Base-by-base conservation (phyloP, 345 rosid genomes). In the Garcia nutans region DNA sequence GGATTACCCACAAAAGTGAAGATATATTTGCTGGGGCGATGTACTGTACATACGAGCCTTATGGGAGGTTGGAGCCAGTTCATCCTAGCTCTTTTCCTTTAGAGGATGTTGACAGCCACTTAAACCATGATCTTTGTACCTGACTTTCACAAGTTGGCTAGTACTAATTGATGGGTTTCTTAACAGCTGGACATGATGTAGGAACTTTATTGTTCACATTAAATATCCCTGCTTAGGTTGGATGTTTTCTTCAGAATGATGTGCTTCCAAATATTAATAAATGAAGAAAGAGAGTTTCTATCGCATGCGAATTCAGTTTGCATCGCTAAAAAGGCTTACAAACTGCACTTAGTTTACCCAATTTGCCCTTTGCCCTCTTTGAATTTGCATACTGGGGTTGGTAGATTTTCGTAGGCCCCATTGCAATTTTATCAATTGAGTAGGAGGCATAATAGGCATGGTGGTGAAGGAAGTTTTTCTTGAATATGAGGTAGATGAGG, bases 81-180 rank as follows among this genome's bases (percentile, higher is more conserved):
- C 20, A 47, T 37, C 1, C 8, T 42, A 63, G 23, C 33, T 44
- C 24, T 7, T 72, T 44, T 44, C 19, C 6, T 72, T 59, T 62
- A 67, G 68, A 73, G 61, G 76, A 15, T 54, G 58, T 47, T 61
- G 76, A 60, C 66, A 58, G 68, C 57, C 76, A 73, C 67, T 62
- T 73, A 62, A 62, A 58, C 23, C 41, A 45, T 62, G 67, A 44
- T 23, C 42, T 60, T 61, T 62, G 23, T 60, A 45, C 62, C 49
- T 70, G 56, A 33, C 47, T 55, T 31, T 55, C 19, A 55, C 19
- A 69, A 26, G 59, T 49, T 50, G 44, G 72, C n/a, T 17, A n/a
- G 23, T 26, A 69, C 23, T 17, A 52, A 69, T 33, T 50, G 56
- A 26, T 23, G 60, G 72, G 72, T 69, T 50, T 26, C 71, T 23